Conservation (phyloP, 805 yeast genomes). For the Kodamaea nitidulidarum region DNA sequence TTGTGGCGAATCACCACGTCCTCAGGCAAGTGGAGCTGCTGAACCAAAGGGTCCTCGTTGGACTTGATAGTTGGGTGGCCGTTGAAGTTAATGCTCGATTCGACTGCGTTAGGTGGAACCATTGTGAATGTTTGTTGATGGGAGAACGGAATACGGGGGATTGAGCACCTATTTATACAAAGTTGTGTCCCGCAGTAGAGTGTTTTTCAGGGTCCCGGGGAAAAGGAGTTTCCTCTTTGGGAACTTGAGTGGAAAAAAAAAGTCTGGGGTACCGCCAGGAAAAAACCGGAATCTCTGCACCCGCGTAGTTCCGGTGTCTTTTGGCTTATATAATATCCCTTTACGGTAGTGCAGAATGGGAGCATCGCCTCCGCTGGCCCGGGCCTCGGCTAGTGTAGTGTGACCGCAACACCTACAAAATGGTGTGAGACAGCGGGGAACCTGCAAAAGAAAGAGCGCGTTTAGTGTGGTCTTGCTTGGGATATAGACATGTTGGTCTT, state of each 20-base stretch:
- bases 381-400: constrained; percentile 9
- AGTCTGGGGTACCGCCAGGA: constrained; percentile 6
- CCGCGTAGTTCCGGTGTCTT: background rate
- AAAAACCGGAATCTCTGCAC: background rate
- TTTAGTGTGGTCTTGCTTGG: too few species aligned
- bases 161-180: constrained; percentile 10
- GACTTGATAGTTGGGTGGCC: constrained; percentile 38
- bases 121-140: constrained; percentile 22
- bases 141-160: constrained; percentile 5
- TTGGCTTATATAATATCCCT: background rate
- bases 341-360: background rate
- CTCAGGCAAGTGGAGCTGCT: constrained; percentile 45
- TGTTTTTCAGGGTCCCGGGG: constrained; percentile 14
- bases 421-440: too few species aligned
- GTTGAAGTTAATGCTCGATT: constrained; percentile 40
- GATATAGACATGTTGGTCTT: too few species aligned
- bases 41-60: constrained; percentile 38
- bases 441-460: too few species aligned
- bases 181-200: constrained; percentile 2
- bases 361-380: constrained; percentile 6
- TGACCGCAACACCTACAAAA: background rate
- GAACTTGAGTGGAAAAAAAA: background rate
- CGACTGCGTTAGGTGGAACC: constrained; percentile 45
- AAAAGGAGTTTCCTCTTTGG: constrained; percentile 12
- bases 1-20: constrained; percentile 79